A percentile compares a stretch with the other conserved stretches of the same genome.
phyloP scores from a whole-genome alignment of 2,329 filamentous ascomycete genomes.

The Penicillium decumbens region DNA sequence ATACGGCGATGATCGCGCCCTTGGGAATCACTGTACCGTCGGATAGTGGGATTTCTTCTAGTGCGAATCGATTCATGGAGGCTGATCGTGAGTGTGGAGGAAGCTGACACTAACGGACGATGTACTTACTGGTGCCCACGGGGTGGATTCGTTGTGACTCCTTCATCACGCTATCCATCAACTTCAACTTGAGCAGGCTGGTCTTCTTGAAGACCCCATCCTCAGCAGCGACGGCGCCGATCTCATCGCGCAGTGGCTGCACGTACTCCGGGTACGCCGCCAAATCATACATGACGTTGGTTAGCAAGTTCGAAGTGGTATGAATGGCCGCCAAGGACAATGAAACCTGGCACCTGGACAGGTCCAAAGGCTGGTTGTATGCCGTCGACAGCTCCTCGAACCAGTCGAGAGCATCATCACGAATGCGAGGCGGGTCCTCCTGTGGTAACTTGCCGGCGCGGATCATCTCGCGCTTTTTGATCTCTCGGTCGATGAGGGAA shows the following conservation, averaged over 20 bases:
- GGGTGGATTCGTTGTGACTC: slow-evolving; percentile 31
- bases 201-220: slow-evolving; percentile 38
- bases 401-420: slow-evolving; percentile 30
- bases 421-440: slow-evolving; percentile 13
- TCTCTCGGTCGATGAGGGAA: slow-evolving; percentile 30
- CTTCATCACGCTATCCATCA: slow-evolving; percentile 37
- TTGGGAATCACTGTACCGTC: slow-evolving; percentile 31
- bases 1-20: slow-evolving; percentile 24
- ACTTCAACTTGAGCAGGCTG: slow-evolving; percentile 31
- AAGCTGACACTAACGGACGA: not conserved
- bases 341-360: slow-evolving; percentile 22
- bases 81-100: slow-evolving; percentile 11
- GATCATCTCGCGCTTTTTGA: slow-evolving; percentile 22
- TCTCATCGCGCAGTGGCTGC: slow-evolving; percentile 51
- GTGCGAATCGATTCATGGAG: slow-evolving; percentile 25
- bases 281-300: slow-evolving; percentile 53
- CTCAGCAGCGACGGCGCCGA: slow-evolving; percentile 40
- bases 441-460: slow-evolving; percentile 17
- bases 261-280: slow-evolving; percentile 50
- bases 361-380: slow-evolving; percentile 11
- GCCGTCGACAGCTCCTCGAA: slow-evolving; percentile 16
- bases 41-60: slow-evolving; percentile 23
- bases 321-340: slow-evolving; percentile 33
- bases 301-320: slow-evolving; percentile 35
- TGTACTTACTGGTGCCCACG: slow-evolving; percentile 23